Evolutionary conservation across 192 early-diverging fungal species (phyloP).

Genomic region (Umbelopsis isabellina): DNA sequence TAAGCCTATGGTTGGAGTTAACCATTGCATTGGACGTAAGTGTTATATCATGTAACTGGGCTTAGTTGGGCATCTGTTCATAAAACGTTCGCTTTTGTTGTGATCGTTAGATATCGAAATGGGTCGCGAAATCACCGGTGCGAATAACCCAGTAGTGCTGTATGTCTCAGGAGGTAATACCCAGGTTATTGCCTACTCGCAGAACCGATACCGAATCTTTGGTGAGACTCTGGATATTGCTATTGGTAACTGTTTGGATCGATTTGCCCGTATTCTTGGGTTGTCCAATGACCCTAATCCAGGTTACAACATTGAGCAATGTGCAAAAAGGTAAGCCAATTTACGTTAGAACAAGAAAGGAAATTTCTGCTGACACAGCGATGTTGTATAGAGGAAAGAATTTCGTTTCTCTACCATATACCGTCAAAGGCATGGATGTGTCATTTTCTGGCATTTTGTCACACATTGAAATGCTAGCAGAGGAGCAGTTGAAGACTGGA

Average conservation of each 20-base stretch:
- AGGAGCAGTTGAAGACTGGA: slow-evolving; percentile 55
- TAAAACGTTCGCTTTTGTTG: not conserved
- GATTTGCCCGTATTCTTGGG: slow-evolving; percentile 93
- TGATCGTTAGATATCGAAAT: slow-evolving; percentile 86
- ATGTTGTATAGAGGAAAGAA: slow-evolving; percentile 68
- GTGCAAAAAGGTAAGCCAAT: slow-evolving; percentile 74
- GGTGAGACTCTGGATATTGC: slow-evolving; percentile 99
- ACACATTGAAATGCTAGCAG: slow-evolving; percentile 77
- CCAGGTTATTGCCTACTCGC: slow-evolving; percentile 97
- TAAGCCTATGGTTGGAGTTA: slow-evolving; percentile 92
- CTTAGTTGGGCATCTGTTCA: not conserved
- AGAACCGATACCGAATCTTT: slow-evolving; percentile 93
- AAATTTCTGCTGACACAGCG: not conserved
- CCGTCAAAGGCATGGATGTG: slow-evolving; percentile 99
- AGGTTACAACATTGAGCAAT: slow-evolving; percentile 98
- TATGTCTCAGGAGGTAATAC: slow-evolving; percentile 99
- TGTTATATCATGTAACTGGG: not conserved
- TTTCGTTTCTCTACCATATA: slow-evolving; percentile 90
- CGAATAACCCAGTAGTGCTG: slow-evolving; percentile 91
- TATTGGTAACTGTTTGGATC: slow-evolving; percentile 96
- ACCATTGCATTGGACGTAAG: slow-evolving; percentile 96
- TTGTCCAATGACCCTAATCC: slow-evolving; percentile 96
- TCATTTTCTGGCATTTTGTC: slow-evolving; percentile 97
- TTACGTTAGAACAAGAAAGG: not conserved
- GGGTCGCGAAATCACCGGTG: slow-evolving; percentile 96